Percentiles rank a stretch among this genome's conserved stretches.
These are phyloP conservation scores for Scedosporium boydii DNA, from an alignment of 2,329 filamentous ascomycete species.

Conservation along the genomic window DNA sequence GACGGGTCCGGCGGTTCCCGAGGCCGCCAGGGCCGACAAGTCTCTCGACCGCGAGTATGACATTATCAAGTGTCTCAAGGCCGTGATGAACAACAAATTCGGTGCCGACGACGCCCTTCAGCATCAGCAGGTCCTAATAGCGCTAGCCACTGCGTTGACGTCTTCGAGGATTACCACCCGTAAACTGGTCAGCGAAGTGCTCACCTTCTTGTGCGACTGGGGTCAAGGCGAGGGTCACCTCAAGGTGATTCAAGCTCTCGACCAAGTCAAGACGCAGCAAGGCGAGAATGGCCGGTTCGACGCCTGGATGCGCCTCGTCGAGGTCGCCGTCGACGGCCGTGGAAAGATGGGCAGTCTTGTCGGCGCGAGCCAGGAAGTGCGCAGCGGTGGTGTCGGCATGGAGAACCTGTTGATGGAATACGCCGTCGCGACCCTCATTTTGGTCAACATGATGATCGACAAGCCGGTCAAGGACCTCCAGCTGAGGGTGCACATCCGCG, in stretches of 20 bases:
- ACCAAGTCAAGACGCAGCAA: conserved; percentile 78
- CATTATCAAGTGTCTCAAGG: conserved; percentile 69
- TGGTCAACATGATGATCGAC: conserved; percentile 95
- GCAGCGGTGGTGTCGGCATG: conserved; percentile 94
- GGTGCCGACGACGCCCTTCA: conserved; percentile 89
- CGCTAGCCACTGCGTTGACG: conserved; percentile 76
- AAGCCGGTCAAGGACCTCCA: conserved; percentile 82
- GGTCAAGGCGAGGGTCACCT: conserved; percentile 78
- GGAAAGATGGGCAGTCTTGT: conserved; percentile 99
- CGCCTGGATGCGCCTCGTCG: conserved; percentile 96
- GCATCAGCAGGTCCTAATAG: conserved; percentile 83
- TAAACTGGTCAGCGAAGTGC: conserved; percentile 89
- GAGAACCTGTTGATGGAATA: conserved; percentile 99
- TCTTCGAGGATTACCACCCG: conserved; percentile 84
- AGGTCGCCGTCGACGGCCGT: conserved; percentile 91
- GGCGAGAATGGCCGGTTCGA: conserved; percentile 94
- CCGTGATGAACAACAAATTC: conserved; percentile 7
- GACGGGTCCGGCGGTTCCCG: conserved; percentile 58
- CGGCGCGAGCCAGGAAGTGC: conserved; percentile 90
- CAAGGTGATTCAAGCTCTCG: conserved; percentile 88
- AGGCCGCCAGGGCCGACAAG: conserved; percentile 54
- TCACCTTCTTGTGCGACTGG: conserved; percentile 96
- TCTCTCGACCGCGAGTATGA: conserved; percentile 90
- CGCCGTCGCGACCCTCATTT: conserved; percentile 83
- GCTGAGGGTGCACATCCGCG: conserved; percentile 84